Evolutionary conservation across 2,329 filamentous ascomycete species (phyloP).

Genomic region (Colletotrichum sp.): DNA sequence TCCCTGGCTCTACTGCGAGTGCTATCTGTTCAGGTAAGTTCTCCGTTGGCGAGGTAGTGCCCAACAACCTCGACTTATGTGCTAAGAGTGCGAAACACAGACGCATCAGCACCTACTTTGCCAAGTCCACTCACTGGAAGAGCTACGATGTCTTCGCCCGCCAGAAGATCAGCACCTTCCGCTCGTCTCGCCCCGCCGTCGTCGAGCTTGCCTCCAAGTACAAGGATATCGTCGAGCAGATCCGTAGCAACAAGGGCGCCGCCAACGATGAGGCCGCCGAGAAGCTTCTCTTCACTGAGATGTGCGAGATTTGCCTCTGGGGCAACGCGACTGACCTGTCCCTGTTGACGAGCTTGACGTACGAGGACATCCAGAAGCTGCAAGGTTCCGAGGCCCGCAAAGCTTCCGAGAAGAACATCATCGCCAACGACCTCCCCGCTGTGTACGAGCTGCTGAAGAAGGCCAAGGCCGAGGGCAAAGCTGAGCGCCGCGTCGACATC

Average conservation of each 20-base stretch:
- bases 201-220: conserved; percentile 83
- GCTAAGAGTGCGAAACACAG: conserved; percentile 39
- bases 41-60: background rate
- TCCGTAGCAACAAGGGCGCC: conserved; percentile 59
- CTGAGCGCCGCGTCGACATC: conserved; percentile 84
- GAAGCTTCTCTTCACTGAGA: conserved; percentile 82
- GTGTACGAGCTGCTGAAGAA: conserved; percentile 74
- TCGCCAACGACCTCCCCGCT: conserved; percentile 81
- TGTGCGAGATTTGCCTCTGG: conserved; percentile 97
- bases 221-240: conserved; percentile 72
- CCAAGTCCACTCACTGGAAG: conserved; percentile 81
- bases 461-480: conserved; percentile 66
- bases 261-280: conserved; percentile 71
- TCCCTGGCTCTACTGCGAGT: conserved; percentile 91
- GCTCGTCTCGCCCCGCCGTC: conserved; percentile 86
- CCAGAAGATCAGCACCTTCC: conserved; percentile 92
- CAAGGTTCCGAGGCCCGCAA: conserved; percentile 90
- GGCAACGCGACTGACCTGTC: conserved; percentile 96
- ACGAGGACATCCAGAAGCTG: conserved; percentile 96
- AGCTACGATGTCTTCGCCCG: conserved; percentile 86
- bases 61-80: background rate
- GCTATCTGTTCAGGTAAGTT: conserved; percentile 83
- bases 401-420: conserved; percentile 86
- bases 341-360: conserved; percentile 85
- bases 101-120: conserved; percentile 82